A percentile compares a stretch with the other conserved stretches of the same genome.
Evolutionary conservation across 352 stramenopile species (phyloP).

Genomic region (Phytophthora hibernalis): DNA sequence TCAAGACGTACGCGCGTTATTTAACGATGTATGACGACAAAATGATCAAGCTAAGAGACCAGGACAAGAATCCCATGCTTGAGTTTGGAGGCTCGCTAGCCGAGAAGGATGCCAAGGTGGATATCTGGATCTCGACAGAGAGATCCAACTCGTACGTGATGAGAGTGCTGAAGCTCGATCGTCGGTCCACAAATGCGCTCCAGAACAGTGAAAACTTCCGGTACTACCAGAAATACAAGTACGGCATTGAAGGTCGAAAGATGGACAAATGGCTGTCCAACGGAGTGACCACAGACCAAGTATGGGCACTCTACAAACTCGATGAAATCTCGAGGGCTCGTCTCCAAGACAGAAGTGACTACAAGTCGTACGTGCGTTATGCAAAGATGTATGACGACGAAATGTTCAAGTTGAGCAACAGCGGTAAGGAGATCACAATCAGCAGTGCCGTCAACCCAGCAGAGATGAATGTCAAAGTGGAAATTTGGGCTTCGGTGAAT

Average conservation of each 20-base stretch:
- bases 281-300: not conserved
- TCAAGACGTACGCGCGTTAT: conserved; percentile 20
- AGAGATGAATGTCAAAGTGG: conserved; percentile 6
- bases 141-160: conserved; percentile 14
- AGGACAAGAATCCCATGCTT: not conserved
- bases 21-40: conserved; percentile 19
- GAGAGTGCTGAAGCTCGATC: conserved; percentile 11
- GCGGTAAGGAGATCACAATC: not conserved
- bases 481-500: conserved; percentile 2
- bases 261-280: not conserved
- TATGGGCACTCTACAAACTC: not conserved
- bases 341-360: not conserved
- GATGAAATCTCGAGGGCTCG: not conserved
- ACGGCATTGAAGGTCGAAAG: not conserved
- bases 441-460: not conserved
- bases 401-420: not conserved
- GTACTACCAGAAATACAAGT: not conserved
- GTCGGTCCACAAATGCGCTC: not conserved
- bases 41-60: conserved; percentile 9
- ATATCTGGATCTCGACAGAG: conserved; percentile 8
- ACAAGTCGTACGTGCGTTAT: conserved; percentile 5
- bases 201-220: not conserved
- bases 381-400: conserved; percentile 5
- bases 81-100: not conserved
- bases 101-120: conserved; percentile 18